These are phyloP conservation scores for Exserohilum turcica DNA, from an alignment of 2,329 filamentous ascomycete genomes.

Conservation along the genomic window DNA sequence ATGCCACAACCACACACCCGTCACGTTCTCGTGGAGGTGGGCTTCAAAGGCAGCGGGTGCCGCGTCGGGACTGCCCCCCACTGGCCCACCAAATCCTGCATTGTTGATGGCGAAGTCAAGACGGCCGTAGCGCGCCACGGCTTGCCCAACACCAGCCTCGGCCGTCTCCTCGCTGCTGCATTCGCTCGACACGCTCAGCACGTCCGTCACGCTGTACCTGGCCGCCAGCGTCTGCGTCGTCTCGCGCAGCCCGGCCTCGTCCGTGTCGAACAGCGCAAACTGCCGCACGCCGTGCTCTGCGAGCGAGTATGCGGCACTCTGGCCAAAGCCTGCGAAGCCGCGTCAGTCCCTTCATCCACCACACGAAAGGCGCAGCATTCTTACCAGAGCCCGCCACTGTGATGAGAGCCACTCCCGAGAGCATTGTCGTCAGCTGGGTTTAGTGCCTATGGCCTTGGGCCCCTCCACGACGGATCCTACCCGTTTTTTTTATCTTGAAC, in stretches of 20 bases:
- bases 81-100: slow-evolving; percentile 54
- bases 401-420: slow-evolving; percentile 15
- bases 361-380: not conserved
- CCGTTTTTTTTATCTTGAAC: slow-evolving; percentile 14
- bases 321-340: slow-evolving; percentile 10
- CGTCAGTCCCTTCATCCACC: slow-evolving; percentile 3
- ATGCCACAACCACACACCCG: slow-evolving; percentile 61
- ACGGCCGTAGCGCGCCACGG: slow-evolving; percentile 49
- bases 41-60: slow-evolving; percentile 54
- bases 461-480: slow-evolving; percentile 2
- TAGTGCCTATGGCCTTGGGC: slow-evolving; percentile 3
- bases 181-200: slow-evolving; percentile 12
- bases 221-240: slow-evolving; percentile 10
- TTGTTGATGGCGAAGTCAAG: slow-evolving; percentile 61
- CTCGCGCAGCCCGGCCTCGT: slow-evolving; percentile 13
- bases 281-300: slow-evolving; percentile 10
- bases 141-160: slow-evolving; percentile 37
- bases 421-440: not conserved
- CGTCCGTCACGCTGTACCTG: slow-evolving; percentile 5
- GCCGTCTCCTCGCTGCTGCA: slow-evolving; percentile 39
- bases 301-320: slow-evolving; percentile 13
- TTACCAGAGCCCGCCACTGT: slow-evolving; percentile 16
- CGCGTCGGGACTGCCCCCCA: slow-evolving; percentile 51
- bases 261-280: slow-evolving; percentile 16
- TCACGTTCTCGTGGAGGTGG: slow-evolving; percentile 58